Evolutionary conservation across 2,329 filamentous ascomycete species (phyloP), one percentile per base, ranked within the genome.

Genomic region (Hirsutella rhossiliensis): DNA sequence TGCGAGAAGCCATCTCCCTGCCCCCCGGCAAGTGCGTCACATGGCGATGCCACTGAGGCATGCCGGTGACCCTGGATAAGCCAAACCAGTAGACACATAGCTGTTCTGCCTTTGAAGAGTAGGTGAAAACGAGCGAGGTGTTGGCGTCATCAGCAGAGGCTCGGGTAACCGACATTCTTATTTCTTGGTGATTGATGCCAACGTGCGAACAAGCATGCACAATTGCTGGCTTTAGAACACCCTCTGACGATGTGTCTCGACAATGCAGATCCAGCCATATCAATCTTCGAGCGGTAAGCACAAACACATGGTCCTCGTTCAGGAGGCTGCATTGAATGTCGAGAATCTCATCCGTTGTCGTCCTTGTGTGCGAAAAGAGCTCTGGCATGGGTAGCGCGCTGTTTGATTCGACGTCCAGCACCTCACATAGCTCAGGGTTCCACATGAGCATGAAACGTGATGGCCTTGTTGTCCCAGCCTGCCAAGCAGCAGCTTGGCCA

Each of bases 241-340:
- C 40, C 5, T 48, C 47, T 6, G 50, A 47, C 28, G 38, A 38
- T 19, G 18, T 46, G 6, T 43, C 44, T 11, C 48, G 43, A 40
- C 45, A 46, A 41, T 51, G 57, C 13, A 74, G 53, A 40, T 69
- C 62, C n/a, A 77, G 50, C 62, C 74, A 67, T 30, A 71, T 62
- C 1, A 83, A 44, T 27, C 63, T 63, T 0, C 64, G 64, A 12
- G 68, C 70, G 1, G 79, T 85, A 38, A 85, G 61, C 11, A 84
- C 61, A 45, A 80, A 75, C 2, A 78, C 52, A n/a, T 75, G 69
- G 23, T 65, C 62, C 5, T 64, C 60, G 43, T 71, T 62, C 3
- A 58, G 53, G 1, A 69, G 68, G 45, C 73, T 74, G 9, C 59
- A 52, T 48, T 68, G 67, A 2, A 80, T 54, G 52, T 83, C 74